Evolutionary conservation across 1,284 basidiomycete genomes (phyloP), one percentile per base, ranked within the genome.

Genomic region (Moesziomyces parantarcticus): DNA sequence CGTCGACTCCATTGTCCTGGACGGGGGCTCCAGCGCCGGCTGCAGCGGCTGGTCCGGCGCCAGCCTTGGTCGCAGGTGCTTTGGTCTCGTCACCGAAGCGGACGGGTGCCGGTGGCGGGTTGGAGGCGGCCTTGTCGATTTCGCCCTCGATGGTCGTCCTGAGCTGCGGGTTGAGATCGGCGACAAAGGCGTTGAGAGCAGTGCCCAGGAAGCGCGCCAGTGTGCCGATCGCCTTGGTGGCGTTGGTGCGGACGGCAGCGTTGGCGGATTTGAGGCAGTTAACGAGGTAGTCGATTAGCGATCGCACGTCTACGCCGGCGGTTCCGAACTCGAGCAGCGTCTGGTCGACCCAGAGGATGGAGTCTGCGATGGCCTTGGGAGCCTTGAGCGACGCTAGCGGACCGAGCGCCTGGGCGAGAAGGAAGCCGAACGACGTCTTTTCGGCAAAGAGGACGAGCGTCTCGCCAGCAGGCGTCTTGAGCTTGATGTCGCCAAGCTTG

Each of bases 381-480:
- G 97, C 97, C 84, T 99, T 99, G 57, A 74, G 58, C 18, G 60
- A 23, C 21, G 54, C 64, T 1, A 70, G 58, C 8, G 62, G 68
- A 16, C 69, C 75, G 9, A 82, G 40, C 3, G 73, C 92, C 87
- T 97, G 96, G 58, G 89, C 89, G 2, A 99, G 88, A 14, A 99
- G 92, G 82, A 99, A 98, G 52, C 96, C 94, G 55, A 98, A 86
- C 1, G 94, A 97, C 0, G 93, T 94, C 85, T 92, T 94, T 85
- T 99, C 97, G 0, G 93, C 91, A 79, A 94, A 97, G 0, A 88
- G 80, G 1, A 89, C 81, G 18, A 99, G 86, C 0, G 92, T 88
- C 51, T 99, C 97, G 34, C 93, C 92, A n/a, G 96, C 93, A 1
- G 95, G 91, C 81, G 95, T 97, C 87, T 98, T 99, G 70, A 99